Percentiles rank a stretch among this genome's conserved stretches.
Evolutionary conservation across 306 rosid species (phyloP).

Genomic region (Cucumis hystrix): DNA sequence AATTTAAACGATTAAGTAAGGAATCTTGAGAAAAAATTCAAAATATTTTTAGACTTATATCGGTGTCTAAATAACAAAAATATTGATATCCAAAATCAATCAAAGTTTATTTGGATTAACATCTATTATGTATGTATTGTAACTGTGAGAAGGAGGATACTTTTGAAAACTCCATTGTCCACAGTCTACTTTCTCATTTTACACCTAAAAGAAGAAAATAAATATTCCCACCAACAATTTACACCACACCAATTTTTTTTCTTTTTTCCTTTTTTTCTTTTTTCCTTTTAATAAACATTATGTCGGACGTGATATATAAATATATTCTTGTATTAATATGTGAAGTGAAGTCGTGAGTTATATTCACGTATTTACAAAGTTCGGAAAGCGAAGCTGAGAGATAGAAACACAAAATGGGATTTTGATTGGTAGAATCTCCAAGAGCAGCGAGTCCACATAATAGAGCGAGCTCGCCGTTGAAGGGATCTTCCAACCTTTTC

Average conservation of each 20-base stretch:
- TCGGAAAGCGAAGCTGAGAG: not conserved
- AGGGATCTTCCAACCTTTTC: slow-evolving; percentile 3
- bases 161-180: no score
- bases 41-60: no score
- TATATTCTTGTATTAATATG: not conserved
- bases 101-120: no score
- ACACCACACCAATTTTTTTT: no score
- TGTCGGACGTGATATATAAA: not conserved
- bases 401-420: not conserved
- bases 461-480: not conserved
- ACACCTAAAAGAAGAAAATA: not conserved
- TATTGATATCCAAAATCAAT: no score
- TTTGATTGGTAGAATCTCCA: not conserved
- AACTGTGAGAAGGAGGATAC: no score
- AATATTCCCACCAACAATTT: not conserved
- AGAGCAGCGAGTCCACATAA: slow-evolving; percentile 4
- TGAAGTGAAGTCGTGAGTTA: not conserved
- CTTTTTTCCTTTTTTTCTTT: not conserved
- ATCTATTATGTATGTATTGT: no score
- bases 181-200: no score
- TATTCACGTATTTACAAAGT: not conserved
- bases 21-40: no score
- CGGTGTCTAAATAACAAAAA: no score
- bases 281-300: no score
- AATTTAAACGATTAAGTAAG: no score